Evolutionary conservation across 441 rosid genomes (phyloP).

Genomic region (Hura crepitans): DNA sequence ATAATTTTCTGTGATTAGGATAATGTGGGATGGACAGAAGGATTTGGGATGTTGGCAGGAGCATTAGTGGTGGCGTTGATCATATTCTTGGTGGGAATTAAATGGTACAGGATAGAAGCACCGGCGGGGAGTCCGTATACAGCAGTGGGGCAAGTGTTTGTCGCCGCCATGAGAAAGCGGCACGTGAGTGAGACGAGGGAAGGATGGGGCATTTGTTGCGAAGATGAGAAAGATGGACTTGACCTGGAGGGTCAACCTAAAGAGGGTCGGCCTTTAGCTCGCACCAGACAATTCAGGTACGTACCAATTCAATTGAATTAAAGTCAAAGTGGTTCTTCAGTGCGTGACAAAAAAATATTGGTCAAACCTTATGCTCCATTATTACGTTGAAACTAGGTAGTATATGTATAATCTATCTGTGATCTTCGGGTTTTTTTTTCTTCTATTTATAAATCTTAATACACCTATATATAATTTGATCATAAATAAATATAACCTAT

Average conservation of each 20-base stretch:
- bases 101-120: conserved; percentile 42
- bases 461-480: too few relatives aligned
- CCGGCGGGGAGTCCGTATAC: conserved; percentile 67
- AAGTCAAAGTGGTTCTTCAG: conserved; percentile 3
- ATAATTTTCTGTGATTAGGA: conserved; percentile 35
- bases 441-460: too few relatives aligned
- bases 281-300: conserved; percentile 61
- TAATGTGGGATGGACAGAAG: conserved; percentile 65
- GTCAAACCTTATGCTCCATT: not conserved
- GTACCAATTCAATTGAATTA: not conserved
- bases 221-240: conserved; percentile 22
- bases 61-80: conserved; percentile 39
- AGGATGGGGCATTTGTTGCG: conserved; percentile 31
- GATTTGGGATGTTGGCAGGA: conserved; percentile 50
- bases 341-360: not conserved
- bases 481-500: too few relatives aligned
- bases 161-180: conserved; percentile 59
- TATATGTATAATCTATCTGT: too few relatives aligned
- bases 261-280: conserved; percentile 32
- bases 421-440: too few relatives aligned
- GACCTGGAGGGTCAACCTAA: conserved; percentile 19
- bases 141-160: conserved; percentile 57
- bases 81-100: conserved; percentile 50
- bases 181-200: conserved; percentile 30
- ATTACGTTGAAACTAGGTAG: not conserved